Base-by-base conservation (phyloP, 257 asterid species). In the Solanum lycopersicoides region DNA sequence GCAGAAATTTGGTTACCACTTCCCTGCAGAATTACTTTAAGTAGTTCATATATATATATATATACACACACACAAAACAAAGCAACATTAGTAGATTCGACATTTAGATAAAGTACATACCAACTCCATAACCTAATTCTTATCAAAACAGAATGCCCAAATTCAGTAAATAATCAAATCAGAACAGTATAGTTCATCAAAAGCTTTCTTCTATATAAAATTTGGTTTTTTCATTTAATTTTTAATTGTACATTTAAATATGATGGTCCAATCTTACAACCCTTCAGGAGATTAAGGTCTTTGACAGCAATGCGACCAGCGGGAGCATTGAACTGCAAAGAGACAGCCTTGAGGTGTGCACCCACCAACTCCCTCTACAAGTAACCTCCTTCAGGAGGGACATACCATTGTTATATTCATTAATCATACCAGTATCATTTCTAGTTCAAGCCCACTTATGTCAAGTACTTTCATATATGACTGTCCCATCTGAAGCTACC, bases 1-100 rank as follows among this genome's bases (percentile, higher is more conserved):
- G 93, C 96, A 16, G 95, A 88, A 89, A 95, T 94, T 88, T 94
- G 97, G 90, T 85, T 89, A 56, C 95, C 95, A 90, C 90, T 94
- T 74, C 94, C 97, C 98, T 93, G 86, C 42, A 88, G 53, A 87
- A 37, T 53, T 87, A 73, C 66, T 77, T 73, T n/a, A 85, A 68
- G 85, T 47, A 41, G 65, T 68, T 71, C n/a, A 71, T 71, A 7
- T 69, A 3, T 14, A 0, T 47, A 47, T 47, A 47, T 47, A 45
- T 45, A 34, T 3, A 32, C 34, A 32, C 34, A 32, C 34, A 32
- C 34, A 32, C 34, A 32, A 3, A 32, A 15, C n/a, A 71, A 32
- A 13, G 25, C 77, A 32, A 71, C 25, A 59, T 15, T 71, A 8
- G 44, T 71, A 16, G 77, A 71, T 32, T 32, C 10, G 13, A 59